A percentile compares a stretch with the other conserved stretches of the same genome.
Evolutionary conservation across 139 green algal genomes (phyloP).

Genomic region (Eudorina sp.): DNA sequence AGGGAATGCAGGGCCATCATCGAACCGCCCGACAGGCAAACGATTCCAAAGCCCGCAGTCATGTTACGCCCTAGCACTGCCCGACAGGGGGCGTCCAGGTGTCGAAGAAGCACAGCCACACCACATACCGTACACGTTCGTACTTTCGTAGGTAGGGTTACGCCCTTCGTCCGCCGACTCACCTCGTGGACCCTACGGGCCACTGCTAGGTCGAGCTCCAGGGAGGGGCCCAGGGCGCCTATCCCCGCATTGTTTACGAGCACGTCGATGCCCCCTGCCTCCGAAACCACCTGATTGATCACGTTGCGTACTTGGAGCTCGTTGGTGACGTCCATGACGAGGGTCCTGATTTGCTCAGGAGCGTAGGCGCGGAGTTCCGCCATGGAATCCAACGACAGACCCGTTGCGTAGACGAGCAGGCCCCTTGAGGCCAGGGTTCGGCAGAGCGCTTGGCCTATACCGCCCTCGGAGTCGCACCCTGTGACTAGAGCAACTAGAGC

Average conservation of each 20-base stretch:
- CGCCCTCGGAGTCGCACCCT: not conserved
- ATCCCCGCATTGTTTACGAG: constrained; percentile 26
- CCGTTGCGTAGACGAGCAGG: not conserved
- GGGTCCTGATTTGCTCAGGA: not conserved
- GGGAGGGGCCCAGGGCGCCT: not conserved
- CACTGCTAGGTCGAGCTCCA: not conserved
- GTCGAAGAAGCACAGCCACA: too few species aligned
- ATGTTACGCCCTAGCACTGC: too few species aligned
- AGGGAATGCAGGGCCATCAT: too few species aligned
- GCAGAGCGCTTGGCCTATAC: constrained; percentile 13
- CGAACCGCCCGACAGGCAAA: too few species aligned
- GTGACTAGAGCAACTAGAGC: not conserved
- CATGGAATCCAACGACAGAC: not conserved
- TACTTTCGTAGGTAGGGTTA: too few species aligned
- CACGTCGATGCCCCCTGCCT: constrained; percentile 5
- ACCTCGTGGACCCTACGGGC: constrained; percentile 29
- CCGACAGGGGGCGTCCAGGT: too few species aligned
- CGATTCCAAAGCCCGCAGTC: too few species aligned
- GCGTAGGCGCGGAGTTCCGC: not conserved
- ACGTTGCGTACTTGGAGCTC: not conserved
- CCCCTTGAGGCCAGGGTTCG: not conserved
- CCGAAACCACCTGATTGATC: not conserved
- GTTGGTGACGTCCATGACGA: constrained; percentile 23
- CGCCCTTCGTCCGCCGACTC: too few species aligned
- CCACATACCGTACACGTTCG: too few species aligned